phyloP scores from a whole-genome alignment of 2,329 filamentous ascomycete species.

The Diaporthe destruens region DNA sequence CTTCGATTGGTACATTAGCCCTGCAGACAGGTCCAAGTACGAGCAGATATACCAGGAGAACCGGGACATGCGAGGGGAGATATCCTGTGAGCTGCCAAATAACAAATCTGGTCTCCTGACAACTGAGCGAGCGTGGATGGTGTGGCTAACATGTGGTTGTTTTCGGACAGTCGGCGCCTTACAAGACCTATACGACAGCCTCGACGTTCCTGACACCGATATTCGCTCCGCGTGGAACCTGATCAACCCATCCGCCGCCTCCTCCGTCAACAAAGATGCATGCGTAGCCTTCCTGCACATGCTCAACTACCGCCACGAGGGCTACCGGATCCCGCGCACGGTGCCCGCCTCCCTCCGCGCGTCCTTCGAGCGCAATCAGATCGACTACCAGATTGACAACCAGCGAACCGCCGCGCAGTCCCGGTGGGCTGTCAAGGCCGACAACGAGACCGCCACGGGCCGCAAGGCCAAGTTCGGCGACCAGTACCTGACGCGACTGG shows the following conservation, averaged over 20 bases:
- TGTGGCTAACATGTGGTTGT: slow-evolving; percentile 40
- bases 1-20: slow-evolving; percentile 99
- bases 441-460: slow-evolving; percentile 85
- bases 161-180: slow-evolving; percentile 75
- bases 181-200: slow-evolving; percentile 85
- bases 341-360: slow-evolving; percentile 92
- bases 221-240: slow-evolving; percentile 96
- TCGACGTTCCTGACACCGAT: slow-evolving; percentile 81
- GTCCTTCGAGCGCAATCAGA: slow-evolving; percentile 94
- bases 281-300: slow-evolving; percentile 96
- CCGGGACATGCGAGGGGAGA: slow-evolving; percentile 86
- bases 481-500: slow-evolving; percentile 91
- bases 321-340: slow-evolving; percentile 90
- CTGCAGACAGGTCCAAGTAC: slow-evolving; percentile 90
- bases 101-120: too few species aligned
- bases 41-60: slow-evolving; percentile 97
- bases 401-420: slow-evolving; percentile 73
- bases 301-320: slow-evolving; percentile 94
- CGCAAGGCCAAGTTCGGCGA: slow-evolving; percentile 98
- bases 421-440: slow-evolving; percentile 82
- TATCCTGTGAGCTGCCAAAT: slow-evolving; percentile 73
- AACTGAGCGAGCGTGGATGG: too few species aligned
- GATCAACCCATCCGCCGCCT: slow-evolving; percentile 88
- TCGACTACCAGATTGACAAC: slow-evolving; percentile 93
- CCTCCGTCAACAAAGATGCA: slow-evolving; percentile 93